Evolutionary conservation across 495 filamentous ascomycete genomes (phyloP), one percentile per base, ranked within the genome.

Genomic region (Massariosphaeria phaeospora): DNA sequence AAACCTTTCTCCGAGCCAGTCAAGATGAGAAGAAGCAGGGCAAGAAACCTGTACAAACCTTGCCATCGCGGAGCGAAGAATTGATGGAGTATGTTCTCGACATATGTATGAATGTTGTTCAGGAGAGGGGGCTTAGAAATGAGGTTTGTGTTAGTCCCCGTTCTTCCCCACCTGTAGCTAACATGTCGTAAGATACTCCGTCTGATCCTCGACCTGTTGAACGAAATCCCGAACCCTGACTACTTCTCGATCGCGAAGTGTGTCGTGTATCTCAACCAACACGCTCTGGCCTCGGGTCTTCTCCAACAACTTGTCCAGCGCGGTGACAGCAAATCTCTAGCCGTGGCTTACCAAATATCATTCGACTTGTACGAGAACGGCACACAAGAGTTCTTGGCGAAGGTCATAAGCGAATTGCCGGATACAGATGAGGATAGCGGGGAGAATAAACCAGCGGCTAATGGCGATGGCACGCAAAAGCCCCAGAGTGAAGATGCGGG

Each of bases 221-320:
- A 86, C 66, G 86, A 95, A 42, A 89, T 93, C 27, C 84, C 87
- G 1, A 82, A 82, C 25, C 94, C 94, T 0, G 94, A 99, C 66
- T 97, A 94, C 67, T 99, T 99, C 67, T 87, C 93, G 1, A 97
- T 99, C 59, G 91, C 93, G 21, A 96, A 95, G 72, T 99, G 94
- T 63, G 91, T 96, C 31, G 93, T 99, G 45, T 96, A 97, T 66
- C 79, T 99, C 21, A 85, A 96, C 59, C 86, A 96, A 59, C 85
- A 95, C 61, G 81, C 85, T 24, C 85, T 95, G 80, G 94, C 94
- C 1, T 88, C 90, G n/a, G 79, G 79, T 30, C 86, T 97, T 61
- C 79, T 99, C 29, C 76, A 78, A 23, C 85, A 91, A 62, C 76
- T 99, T 20, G 84, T 97, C 9, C 75, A 83, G 55, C 86, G 87